A percentile compares a stretch with the other conserved stretches of the same genome.
Conservation (phyloP, 345 rosid species). For the Salix udensis region DNA sequence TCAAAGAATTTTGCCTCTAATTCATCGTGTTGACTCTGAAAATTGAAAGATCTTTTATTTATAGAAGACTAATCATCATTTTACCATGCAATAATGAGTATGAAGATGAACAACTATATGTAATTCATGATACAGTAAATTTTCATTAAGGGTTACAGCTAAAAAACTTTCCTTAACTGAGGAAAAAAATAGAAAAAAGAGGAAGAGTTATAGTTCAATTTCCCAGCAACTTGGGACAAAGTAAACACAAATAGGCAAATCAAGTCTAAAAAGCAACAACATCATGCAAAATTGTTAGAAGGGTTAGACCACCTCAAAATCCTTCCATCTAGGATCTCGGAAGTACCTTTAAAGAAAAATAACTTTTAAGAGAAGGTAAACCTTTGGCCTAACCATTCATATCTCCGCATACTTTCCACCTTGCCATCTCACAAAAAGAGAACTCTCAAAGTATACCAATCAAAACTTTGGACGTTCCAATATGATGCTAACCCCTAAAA, state of each 20-base stretch:
- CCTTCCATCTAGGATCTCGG: neutral
- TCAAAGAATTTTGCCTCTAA: conserved; percentile 82
- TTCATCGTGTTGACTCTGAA: conserved; percentile 77
- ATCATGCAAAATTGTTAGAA: neutral
- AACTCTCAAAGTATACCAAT: neutral
- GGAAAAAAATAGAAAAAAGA: neutral
- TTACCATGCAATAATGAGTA: neutral
- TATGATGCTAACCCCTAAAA: neutral
- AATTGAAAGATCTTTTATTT: neutral
- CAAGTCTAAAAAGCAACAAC: neutral
- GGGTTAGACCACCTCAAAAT: neutral
- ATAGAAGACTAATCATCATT: neutral
- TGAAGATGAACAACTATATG: neutral
- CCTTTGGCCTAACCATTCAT: neutral
- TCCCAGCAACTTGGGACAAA: neutral
- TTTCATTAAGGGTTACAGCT: neutral
- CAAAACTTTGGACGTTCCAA: neutral
- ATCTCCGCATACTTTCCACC: neutral
- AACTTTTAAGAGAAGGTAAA: neutral
- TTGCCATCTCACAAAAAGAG: neutral
- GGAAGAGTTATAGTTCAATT: neutral
- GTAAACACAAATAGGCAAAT: neutral
- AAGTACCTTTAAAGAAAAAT: neutral
- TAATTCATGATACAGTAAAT: neutral
- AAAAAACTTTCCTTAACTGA: neutral